Evolutionary conservation across 2,329 filamentous ascomycete genomes (phyloP).

Genomic region (Paecilomyces fulvus): DNA sequence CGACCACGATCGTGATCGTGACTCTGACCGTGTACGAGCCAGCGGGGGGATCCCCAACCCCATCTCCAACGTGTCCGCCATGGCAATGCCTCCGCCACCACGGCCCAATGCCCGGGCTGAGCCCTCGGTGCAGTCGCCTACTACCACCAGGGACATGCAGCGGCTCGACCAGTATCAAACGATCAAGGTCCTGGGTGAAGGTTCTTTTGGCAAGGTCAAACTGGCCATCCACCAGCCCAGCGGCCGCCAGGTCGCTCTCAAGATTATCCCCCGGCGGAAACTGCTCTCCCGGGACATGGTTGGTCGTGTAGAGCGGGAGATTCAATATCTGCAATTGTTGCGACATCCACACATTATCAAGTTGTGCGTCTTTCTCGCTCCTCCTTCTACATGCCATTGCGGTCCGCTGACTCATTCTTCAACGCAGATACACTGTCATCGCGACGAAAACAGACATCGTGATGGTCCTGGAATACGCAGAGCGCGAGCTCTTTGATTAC

Average conservation of each 20-base stretch:
- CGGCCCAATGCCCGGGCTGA: conserved; percentile 25
- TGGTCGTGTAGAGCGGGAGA: conserved; percentile 92
- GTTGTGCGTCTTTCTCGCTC: conserved; percentile 53
- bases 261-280: conserved; percentile 95
- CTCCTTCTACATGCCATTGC: not conserved
- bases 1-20: conserved; percentile 15
- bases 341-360: conserved; percentile 99
- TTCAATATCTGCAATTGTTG: conserved; percentile 91
- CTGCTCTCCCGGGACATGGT: conserved; percentile 97
- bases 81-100: conserved; percentile 30
- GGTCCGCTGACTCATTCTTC: not conserved
- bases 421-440: conserved; percentile 78
- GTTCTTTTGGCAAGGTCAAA: conserved; percentile 98
- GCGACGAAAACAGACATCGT: conserved; percentile 92
- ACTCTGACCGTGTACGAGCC: conserved; percentile 14
- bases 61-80: conserved; percentile 23
- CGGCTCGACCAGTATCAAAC: conserved; percentile 88
- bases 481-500: conserved; percentile 95
- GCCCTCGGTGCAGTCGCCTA: conserved; percentile 32
- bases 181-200: conserved; percentile 83
- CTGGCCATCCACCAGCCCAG: conserved; percentile 87
- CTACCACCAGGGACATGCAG: conserved; percentile 57
- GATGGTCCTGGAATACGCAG: conserved; percentile 98
- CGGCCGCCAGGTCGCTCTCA: conserved; percentile 90
- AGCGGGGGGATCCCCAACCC: conserved; percentile 11